A percentile compares a stretch with the other conserved stretches of the same genome.
These are phyloP conservation scores for Myxozyma kluyveri DNA, from an alignment of 805 yeast species.

Conservation along the genomic window DNA sequence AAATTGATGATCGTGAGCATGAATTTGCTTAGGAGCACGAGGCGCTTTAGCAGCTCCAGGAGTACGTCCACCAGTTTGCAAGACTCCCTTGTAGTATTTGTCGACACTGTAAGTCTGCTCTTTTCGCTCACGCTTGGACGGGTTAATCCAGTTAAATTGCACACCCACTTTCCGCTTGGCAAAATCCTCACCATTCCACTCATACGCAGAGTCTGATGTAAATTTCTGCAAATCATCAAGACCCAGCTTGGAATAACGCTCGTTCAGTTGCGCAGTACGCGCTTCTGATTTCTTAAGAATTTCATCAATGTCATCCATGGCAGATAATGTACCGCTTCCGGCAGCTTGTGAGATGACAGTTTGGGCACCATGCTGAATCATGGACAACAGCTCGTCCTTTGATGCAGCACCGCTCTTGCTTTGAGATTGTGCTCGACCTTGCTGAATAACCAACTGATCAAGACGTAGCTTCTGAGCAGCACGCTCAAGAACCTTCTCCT, in stretches of 20 bases:
- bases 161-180: slow-evolving; percentile 48
- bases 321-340: slow-evolving; percentile 33
- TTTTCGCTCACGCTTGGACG: slow-evolving; percentile 58
- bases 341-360: slow-evolving; percentile 62
- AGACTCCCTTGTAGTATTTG: slow-evolving; percentile 76
- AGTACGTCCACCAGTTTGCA: slow-evolving; percentile 68
- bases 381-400: slow-evolving; percentile 83
- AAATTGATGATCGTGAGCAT: slow-evolving; percentile 87
- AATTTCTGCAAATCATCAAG: slow-evolving; percentile 91
- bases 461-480: slow-evolving; percentile 91
- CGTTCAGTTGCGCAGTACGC: slow-evolving; percentile 74
- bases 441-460: slow-evolving; percentile 94
- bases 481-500: slow-evolving; percentile 90
- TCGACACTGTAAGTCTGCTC: slow-evolving; percentile 81
- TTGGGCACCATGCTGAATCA: slow-evolving; percentile 97
- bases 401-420: slow-evolving; percentile 38
- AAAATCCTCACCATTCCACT: slow-evolving; percentile 91
- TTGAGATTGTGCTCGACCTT: slow-evolving; percentile 61
- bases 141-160: slow-evolving; percentile 70
- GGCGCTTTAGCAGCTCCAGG: slow-evolving; percentile 54
- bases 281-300: slow-evolving; percentile 78
- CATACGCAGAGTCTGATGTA: slow-evolving; percentile 86
- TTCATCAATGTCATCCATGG: slow-evolving; percentile 65
- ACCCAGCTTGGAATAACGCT: slow-evolving; percentile 80
- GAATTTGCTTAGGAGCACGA: slow-evolving; percentile 78